Evolutionary conservation across 805 yeast genomes (phyloP), one percentile per base, ranked within the genome.

Genomic region (Teunomyces tritomae): DNA sequence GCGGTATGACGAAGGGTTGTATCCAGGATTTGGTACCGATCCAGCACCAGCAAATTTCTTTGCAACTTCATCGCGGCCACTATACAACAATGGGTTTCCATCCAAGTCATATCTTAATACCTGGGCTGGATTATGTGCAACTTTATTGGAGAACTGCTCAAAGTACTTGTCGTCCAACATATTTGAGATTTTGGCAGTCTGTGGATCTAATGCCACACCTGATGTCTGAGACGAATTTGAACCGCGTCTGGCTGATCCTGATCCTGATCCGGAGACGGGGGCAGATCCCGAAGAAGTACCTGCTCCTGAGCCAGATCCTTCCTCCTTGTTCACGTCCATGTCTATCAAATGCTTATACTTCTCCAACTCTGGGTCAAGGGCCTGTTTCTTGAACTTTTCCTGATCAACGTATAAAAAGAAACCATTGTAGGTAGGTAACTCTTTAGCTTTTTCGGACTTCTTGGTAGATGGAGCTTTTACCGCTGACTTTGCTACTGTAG

Each of bases 91-190:
- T 2, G 97, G 97, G 36, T 68, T 68, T 0, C 96, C 95, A 28
- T 85, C 87, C 27, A 87, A 62, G 37, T 90, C 89, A 65, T 92
- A 91, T 48, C 99, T 78, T 30, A 94, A 71, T 2, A 94, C 88
- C 68, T 94, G 99, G 2, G 77, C 74, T 3, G 97, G 91, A 59
- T 94, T 94, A 59, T 85, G 86, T 9, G 85, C 85, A 9, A 88
- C 85, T 2, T 82, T 73, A 45, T 81, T 84, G 27, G 88, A 79
- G 64, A 94, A 94, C 50, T 83, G 79, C 59, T 87, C 89, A 65
- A 94, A 94, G 5, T 79, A 79, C 48, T 80, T 81, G 61, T 91
- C 97, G 51, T 87, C 87, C 45, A 86, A 66, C 67, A 83, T 72
- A 44, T 73, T 76, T 2, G 82, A 70, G 13, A 83, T 64, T 46